Evolutionary conservation across 768 basidiomycete species (phyloP), one percentile per base, ranked within the genome.

Genomic region (Rhodosporidiobolus odoratus): DNA sequence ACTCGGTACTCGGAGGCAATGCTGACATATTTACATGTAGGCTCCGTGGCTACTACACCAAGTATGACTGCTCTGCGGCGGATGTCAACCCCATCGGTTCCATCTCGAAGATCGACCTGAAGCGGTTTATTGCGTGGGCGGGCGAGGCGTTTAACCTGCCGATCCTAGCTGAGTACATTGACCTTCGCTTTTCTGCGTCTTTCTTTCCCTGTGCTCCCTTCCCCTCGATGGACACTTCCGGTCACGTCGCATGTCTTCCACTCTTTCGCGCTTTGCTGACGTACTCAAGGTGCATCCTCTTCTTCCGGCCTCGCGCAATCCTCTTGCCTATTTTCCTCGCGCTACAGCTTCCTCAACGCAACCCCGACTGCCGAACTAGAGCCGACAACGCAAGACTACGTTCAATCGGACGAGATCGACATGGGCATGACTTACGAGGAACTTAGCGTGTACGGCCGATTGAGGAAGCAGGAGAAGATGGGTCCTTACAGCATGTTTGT

Each of bases 51-150:
- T 99, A 98, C 79, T 82, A 96, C 69, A 99, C 96, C 1, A 98
- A 99, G 81, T 98, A 98, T 78, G 96, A 99, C 79, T 98, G 89
- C 76, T 95, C 91, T 7, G 71, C 79, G 88, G 96, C 96, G 69
- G 96, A 99, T 79, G 87, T 99, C 77, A 99, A 99, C 79, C 96
- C 96, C 4, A 99, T 99, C 69, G 96, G 96, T 4, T 91, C 90
- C 0, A 97, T 99, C 78, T 95, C 92, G 79, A 98, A 99, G 81
- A 93, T 92, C 0, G 96, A 98, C 79, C 81, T 98, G 67, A 99
- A 96, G 83, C 88, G 87, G 75, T 98, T 98, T 78, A 96, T 99
- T 71, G 87, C 87, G 0, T 93, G 88, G 74, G 93, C 92, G 1
- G 82, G 85, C 69, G 82, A 81, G 62, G 83, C 86, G 2, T 96